phyloP scores from a whole-genome alignment of 163 green algal genomes.

The Volvox carteri region DNA sequence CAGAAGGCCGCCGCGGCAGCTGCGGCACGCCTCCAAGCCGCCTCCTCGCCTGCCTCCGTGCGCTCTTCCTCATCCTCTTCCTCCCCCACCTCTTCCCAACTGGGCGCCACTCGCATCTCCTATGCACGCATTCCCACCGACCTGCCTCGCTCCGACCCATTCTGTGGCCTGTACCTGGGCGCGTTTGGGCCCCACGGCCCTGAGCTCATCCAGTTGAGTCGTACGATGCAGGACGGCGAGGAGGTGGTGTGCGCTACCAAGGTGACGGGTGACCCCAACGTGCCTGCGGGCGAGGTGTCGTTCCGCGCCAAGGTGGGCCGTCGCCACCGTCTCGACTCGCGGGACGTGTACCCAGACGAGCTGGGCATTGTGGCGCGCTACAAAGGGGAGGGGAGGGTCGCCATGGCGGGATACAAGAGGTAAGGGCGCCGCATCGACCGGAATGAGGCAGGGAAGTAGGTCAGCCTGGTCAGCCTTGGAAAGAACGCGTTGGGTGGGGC shows the following conservation, averaged over 20 bases:
- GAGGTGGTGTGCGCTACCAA: slow-evolving; percentile 87
- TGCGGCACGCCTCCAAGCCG: not conserved
- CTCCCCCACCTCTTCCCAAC: not conserved
- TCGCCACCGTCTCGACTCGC: slow-evolving; percentile 64
- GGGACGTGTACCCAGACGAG: slow-evolving; percentile 87
- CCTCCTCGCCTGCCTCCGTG: not conserved
- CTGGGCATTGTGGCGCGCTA: slow-evolving; percentile 86
- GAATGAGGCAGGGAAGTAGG: no score
- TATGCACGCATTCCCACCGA: slow-evolving; percentile 71
- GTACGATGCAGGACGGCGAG: slow-evolving; percentile 69
- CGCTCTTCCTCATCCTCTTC: not conserved
- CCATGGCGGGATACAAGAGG: slow-evolving; percentile 69
- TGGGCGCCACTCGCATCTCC: slow-evolving; percentile 29
- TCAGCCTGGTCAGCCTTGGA: no score
- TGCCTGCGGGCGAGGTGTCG: slow-evolving; percentile 83
- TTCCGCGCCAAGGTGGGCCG: slow-evolving; percentile 67
- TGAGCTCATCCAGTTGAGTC: slow-evolving; percentile 87
- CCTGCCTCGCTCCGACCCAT: slow-evolving; percentile 71
- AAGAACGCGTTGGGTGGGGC: no score
- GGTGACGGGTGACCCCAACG: slow-evolving; percentile 94
- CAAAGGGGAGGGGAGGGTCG: slow-evolving; percentile 88
- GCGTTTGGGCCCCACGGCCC: slow-evolving; percentile 91
- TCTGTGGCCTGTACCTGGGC: slow-evolving; percentile 90
- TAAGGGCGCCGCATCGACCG: not conserved
- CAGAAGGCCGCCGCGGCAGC: slow-evolving; percentile 14